Evolutionary conservation across 1,139 yeast genomes (phyloP).

Genomic region (Hemisphaericaspora lyxosophila): DNA sequence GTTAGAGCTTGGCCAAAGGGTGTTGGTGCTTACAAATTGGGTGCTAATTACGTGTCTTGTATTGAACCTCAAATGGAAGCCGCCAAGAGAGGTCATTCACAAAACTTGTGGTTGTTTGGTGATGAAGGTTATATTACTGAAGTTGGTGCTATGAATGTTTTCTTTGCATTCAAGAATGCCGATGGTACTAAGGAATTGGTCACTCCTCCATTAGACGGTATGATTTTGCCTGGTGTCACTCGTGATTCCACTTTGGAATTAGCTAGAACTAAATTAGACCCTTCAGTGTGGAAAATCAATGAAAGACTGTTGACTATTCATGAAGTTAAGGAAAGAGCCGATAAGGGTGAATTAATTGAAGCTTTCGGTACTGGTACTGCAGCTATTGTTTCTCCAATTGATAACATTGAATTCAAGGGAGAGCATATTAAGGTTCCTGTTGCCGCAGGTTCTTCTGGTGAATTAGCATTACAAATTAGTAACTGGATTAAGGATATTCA

Average conservation of each 20-base stretch:
- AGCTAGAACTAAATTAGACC: conserved; percentile 70
- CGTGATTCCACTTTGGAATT: conserved; percentile 83
- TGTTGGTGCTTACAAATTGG: conserved; percentile 90
- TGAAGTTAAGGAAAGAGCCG: conserved; percentile 77
- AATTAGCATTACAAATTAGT: conserved; percentile 70
- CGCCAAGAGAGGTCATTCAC: conserved; percentile 85
- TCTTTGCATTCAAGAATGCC: conserved; percentile 71
- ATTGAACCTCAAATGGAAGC: conserved; percentile 87
- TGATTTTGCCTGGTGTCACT: conserved; percentile 94
- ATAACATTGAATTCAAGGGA: conserved; percentile 79
- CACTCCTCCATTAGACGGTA: conserved; percentile 96
- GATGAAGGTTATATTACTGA: conserved; percentile 88
- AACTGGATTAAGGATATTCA: conserved; percentile 87
- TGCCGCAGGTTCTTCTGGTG: conserved; percentile 79
- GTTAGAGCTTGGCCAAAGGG: conserved; percentile 99
- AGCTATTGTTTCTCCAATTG: conserved; percentile 92
- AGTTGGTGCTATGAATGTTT: conserved; percentile 97
- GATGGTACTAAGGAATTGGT: conserved; percentile 88
- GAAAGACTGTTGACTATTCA: conserved; percentile 82
- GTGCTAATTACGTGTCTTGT: conserved; percentile 97
- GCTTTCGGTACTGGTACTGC: conserved; percentile 99
- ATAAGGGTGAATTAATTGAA: conserved; percentile 81
- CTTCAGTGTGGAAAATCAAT: conserved; percentile 71
- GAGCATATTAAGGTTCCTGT: conserved; percentile 73
- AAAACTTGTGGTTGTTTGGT: conserved; percentile 95